phyloP scores from a whole-genome alignment of 352 stramenopile genomes.

The Hyaloperonospora arabidopsidis region DNA sequence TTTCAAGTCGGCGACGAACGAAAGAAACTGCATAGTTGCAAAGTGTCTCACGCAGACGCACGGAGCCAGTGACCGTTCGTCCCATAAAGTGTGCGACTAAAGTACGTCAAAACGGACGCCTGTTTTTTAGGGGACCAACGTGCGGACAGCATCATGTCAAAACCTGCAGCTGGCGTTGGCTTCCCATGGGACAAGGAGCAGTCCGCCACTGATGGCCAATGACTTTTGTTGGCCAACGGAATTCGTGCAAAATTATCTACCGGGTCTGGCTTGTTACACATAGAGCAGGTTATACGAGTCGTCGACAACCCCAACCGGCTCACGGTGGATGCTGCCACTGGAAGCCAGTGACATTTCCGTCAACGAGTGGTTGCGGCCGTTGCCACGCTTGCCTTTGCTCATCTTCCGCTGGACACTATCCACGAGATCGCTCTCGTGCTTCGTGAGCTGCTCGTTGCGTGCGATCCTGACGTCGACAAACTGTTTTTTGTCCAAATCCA shows the following conservation, averaged over 20 bases:
- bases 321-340: constrained; percentile 2
- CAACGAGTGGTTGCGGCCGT: constrained; percentile 4
- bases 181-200: too few species aligned
- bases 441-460: constrained; percentile 48
- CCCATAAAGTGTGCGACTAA: background rate
- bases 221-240: background rate
- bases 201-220: background rate
- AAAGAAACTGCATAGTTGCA: constrained; percentile 8
- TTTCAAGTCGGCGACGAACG: constrained; percentile 6
- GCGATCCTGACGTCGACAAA: constrained; percentile 34
- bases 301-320: constrained; percentile 29
- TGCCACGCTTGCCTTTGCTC: constrained; percentile 23
- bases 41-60: constrained; percentile 4
- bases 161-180: too few species aligned
- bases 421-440: constrained; percentile 45
- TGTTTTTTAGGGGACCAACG: background rate
- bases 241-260: constrained; percentile 7
- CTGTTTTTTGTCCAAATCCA: constrained; percentile 41
- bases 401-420: constrained; percentile 43
- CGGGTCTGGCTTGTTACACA: constrained; percentile 23
- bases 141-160: background rate
- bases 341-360: constrained; percentile 2
- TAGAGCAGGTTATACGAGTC: constrained; percentile 46
- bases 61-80: background rate
- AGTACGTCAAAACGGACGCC: background rate